Evolutionary conservation across 192 early-diverging fungal species (phyloP).

Genomic region (Chytriomyces hyalinus): DNA sequence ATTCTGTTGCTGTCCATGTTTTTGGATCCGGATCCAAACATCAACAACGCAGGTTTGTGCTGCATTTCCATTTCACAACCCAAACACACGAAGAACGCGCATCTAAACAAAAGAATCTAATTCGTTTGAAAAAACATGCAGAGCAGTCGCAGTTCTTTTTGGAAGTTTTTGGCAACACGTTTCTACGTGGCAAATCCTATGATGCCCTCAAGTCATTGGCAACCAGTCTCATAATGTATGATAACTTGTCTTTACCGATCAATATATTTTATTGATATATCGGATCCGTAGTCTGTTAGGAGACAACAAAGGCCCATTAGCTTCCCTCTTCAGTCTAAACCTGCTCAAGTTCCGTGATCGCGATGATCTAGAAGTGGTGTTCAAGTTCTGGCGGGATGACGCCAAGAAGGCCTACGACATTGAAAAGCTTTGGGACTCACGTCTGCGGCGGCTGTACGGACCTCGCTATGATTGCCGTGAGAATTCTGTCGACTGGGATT

Average conservation of each 20-base stretch:
- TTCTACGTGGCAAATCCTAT: slow-evolving; percentile 48
- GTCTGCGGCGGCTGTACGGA: slow-evolving; percentile 47
- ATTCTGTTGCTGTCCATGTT: slow-evolving; percentile 53
- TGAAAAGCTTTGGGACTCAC: slow-evolving; percentile 42
- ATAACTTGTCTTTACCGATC: not conserved
- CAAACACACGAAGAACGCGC: too few relatives aligned
- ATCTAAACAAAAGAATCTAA: too few relatives aligned
- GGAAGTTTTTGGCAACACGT: slow-evolving; percentile 61
- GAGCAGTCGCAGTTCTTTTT: slow-evolving; percentile 56
- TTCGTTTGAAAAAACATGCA: not conserved
- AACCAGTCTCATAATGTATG: slow-evolving; percentile 44
- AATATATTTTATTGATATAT: not conserved
- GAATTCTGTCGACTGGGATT: slow-evolving; percentile 66
- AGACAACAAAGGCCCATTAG: slow-evolving; percentile 41
- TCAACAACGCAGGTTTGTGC: slow-evolving; percentile 27
- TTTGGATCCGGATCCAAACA: slow-evolving; percentile 40
- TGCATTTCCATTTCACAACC: slow-evolving; percentile 15
- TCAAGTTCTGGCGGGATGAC: slow-evolving; percentile 60
- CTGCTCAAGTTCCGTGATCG: slow-evolving; percentile 56
- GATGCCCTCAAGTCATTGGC: slow-evolving; percentile 35
- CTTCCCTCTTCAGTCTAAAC: slow-evolving; percentile 49
- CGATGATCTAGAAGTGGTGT: slow-evolving; percentile 63
- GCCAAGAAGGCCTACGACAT: slow-evolving; percentile 44
- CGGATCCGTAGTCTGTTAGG: slow-evolving; percentile 35
- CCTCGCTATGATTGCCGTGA: slow-evolving; percentile 57